Evolutionary conservation across 306 rosid genomes (phyloP).

Genomic region (Citrullus amarus): DNA sequence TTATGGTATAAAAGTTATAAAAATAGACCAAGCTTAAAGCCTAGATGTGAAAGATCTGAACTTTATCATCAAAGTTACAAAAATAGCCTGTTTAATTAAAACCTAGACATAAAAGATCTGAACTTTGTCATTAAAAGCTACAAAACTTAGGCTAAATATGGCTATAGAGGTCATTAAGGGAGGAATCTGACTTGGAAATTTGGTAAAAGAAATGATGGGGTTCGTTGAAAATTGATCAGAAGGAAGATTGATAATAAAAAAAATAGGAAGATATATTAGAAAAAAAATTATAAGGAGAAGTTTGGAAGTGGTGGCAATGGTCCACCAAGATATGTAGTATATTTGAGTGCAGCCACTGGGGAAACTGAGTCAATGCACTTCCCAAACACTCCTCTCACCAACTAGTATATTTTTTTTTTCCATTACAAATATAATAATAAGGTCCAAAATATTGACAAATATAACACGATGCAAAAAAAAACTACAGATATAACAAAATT

Average conservation of each 20-base stretch:
- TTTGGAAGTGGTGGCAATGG: neutral
- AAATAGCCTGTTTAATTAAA: neutral
- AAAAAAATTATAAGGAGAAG: neutral
- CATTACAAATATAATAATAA: too few species aligned
- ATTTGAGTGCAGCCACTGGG: slow-evolving; percentile 1
- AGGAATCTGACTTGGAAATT: neutral
- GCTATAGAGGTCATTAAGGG: neutral
- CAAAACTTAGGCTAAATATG: neutral
- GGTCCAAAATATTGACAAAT: too few species aligned
- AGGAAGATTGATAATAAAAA: too few species aligned
- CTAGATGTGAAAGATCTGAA: neutral
- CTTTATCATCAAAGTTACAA: neutral
- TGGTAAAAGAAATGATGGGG: neutral
- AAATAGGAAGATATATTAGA: too few species aligned
- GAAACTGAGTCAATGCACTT: neutral
- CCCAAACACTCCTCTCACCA: neutral
- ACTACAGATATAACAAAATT: too few species aligned
- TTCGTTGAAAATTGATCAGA: neutral
- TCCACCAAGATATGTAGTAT: slow-evolving; percentile 2
- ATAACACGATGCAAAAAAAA: too few species aligned
- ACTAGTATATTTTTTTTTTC: too few species aligned
- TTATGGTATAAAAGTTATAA: neutral
- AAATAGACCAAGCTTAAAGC: neutral
- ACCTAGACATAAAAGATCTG: neutral
- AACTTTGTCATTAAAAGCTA: neutral